Conservation (phyloP, 2,329 filamentous ascomycete species). For the Cucurbitaria berberidis region DNA sequence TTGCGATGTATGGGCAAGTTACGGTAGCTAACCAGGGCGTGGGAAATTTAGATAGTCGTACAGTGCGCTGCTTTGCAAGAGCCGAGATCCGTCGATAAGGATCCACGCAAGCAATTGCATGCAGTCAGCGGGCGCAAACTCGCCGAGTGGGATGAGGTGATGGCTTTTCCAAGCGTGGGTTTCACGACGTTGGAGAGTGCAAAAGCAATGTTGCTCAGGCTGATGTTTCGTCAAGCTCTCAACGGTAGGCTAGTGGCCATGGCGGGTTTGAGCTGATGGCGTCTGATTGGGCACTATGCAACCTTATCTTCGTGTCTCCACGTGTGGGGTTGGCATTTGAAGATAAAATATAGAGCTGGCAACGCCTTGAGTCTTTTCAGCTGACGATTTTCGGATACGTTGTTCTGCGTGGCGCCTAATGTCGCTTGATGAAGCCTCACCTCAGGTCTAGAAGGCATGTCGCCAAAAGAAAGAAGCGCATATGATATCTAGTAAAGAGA, state of each 20-base stretch:
- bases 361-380: neutral
- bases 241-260: constrained; percentile 9
- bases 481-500: neutral
- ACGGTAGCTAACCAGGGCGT: neutral
- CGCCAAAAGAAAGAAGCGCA: neutral
- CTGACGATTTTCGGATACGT: neutral
- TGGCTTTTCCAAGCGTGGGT: constrained; percentile 9
- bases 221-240: constrained; percentile 21
- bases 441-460: neutral
- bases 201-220: constrained; percentile 17
- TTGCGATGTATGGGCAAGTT: neutral
- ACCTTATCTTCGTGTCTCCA: constrained; percentile 24
- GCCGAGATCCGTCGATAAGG: neutral
- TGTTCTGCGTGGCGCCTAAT: neutral
- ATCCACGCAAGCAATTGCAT: neutral
- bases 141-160: neutral
- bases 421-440: neutral
- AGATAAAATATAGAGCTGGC: neutral
- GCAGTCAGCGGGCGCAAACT: neutral
- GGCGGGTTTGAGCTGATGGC: constrained; percentile 1
- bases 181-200: constrained; percentile 6
- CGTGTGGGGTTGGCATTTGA: constrained; percentile 3
- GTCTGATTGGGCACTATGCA: constrained; percentile 7
- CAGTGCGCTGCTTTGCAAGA: neutral
- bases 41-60: neutral